Base-by-base conservation (phyloP, 352 stramenopile species). In the Globisporangium mamillatum region DNA sequence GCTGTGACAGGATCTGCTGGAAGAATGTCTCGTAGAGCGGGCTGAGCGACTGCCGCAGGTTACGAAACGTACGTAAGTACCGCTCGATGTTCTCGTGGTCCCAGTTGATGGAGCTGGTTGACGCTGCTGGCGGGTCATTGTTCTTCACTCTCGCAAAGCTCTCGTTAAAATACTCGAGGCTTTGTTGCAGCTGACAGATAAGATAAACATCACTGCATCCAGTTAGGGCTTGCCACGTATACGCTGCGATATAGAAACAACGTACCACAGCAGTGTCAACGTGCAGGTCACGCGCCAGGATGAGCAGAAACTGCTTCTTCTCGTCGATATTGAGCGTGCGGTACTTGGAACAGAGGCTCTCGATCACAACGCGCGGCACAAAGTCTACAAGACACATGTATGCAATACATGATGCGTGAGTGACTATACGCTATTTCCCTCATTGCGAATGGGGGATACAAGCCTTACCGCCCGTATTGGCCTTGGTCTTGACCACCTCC, bases 21-120 rank as follows among this genome's bases (percentile, higher is more conserved):
- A 94, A 94, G 46, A 92, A 91, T 3, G 82, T 91, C 87, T 93
- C 84, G 63, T 92, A 88, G 10, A 92, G 64, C 8, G 84, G 86
- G 22, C 75, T 78, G 14, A 94, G 68, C 22, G 78, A 80, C 34
- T 83, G 79, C 1, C 82, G 79, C 22, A 92, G 62, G 36, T 79
- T 86, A 20, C 84, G 80, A 44, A 88, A 92, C 14, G 84, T 91
- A 36, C 86, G 81, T 34, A 94, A 67, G 56, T 91, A 94, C 2
- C 84, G 80, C 64, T 94, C 86, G 34, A 94, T 80, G 46, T 82
- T 82, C 34, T 91, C 84, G 50, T 90, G 75, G 10, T 87, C 61
- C 86, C 86, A 94, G 56, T 92, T 65, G 20, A 94, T 50, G 18
- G 29, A 12, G 34, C 24, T 27, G 24, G 56, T 50, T 7, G 41